Evolutionary conservation across 139 green algal species (phyloP).

Genomic region (Eudorina sp.): DNA sequence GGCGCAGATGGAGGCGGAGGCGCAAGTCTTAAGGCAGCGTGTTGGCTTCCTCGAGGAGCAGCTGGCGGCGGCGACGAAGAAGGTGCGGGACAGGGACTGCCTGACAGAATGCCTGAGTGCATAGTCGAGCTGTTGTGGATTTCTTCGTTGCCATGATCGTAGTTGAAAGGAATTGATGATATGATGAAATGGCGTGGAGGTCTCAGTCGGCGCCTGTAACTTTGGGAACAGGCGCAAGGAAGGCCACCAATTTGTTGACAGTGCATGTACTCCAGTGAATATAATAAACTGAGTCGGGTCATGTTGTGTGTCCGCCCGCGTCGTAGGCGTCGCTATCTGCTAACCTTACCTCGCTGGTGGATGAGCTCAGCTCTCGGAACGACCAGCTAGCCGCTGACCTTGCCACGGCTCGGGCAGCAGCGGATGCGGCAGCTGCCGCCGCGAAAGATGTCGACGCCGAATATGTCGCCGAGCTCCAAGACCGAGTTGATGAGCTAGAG

Average conservation of each 20-base stretch:
- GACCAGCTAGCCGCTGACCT: constrained; percentile 18
- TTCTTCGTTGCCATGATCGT: no score
- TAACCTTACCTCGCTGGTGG: constrained; percentile 27
- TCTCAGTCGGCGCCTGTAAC: no score
- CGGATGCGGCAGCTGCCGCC: not conserved
- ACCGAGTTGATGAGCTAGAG: not conserved
- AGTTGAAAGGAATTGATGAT: no score
- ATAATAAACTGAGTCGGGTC: no score
- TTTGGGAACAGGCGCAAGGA: no score
- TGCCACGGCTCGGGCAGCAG: not conserved
- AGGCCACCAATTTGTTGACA: no score
- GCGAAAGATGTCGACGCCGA: not conserved
- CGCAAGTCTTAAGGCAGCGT: not conserved
- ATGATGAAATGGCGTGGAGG: no score
- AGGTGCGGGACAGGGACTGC: not conserved
- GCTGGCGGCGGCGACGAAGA: not conserved
- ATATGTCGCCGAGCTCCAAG: not conserved
- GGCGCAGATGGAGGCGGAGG: not conserved
- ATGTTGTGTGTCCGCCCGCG: not conserved
- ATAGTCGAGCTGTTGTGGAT: no score
- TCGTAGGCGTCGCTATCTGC: constrained; percentile 1
- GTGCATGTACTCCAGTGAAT: no score
- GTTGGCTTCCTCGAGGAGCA: not conserved
- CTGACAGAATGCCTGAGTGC: no score
- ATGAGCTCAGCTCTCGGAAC: constrained; percentile 44